Percentiles rank a stretch among this genome's conserved stretches.
Evolutionary conservation across 257 asterid species (phyloP).

Genomic region (Leonotis leonurus): DNA sequence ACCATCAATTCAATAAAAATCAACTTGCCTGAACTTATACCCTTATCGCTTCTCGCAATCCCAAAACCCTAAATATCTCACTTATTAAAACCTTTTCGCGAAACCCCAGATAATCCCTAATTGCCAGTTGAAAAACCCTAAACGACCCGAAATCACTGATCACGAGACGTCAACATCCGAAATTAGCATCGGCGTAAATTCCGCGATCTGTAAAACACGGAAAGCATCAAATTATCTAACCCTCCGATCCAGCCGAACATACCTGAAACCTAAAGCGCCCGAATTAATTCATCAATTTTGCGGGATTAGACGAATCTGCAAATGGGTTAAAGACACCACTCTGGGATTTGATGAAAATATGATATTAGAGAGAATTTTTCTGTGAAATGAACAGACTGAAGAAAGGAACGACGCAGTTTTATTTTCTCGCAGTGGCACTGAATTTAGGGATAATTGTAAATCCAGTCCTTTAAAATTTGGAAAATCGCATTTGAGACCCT

Average conservation of each 20-base stretch:
- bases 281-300: neutral
- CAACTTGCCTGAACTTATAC: slow-evolving; percentile 8
- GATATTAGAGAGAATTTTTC: neutral
- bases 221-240: neutral
- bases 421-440: slow-evolving; percentile 14
- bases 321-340: neutral
- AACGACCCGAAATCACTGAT: neutral
- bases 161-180: neutral
- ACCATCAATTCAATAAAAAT: slow-evolving; percentile 25
- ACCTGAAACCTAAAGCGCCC: neutral
- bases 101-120: slow-evolving; percentile 15
- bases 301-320: slow-evolving; percentile 11
- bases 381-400: slow-evolving; percentile 13
- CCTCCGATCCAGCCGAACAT: slow-evolving; percentile 17
- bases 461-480: neutral
- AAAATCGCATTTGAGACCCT: slow-evolving; percentile 1
- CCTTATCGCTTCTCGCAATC: slow-evolving; percentile 4
- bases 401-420: slow-evolving; percentile 19
- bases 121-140: slow-evolving; percentile 9
- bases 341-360: slow-evolving; percentile 10
- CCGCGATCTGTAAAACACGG: slow-evolving; percentile 18
- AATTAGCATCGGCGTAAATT: slow-evolving; percentile 11
- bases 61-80: slow-evolving; percentile 12
- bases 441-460: slow-evolving; percentile 14
- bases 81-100: neutral